A percentile compares a stretch with the other conserved stretches of the same genome.
Evolutionary conservation across 495 filamentous ascomycete species (phyloP).

Genomic region (Ramalina peruviana): DNA sequence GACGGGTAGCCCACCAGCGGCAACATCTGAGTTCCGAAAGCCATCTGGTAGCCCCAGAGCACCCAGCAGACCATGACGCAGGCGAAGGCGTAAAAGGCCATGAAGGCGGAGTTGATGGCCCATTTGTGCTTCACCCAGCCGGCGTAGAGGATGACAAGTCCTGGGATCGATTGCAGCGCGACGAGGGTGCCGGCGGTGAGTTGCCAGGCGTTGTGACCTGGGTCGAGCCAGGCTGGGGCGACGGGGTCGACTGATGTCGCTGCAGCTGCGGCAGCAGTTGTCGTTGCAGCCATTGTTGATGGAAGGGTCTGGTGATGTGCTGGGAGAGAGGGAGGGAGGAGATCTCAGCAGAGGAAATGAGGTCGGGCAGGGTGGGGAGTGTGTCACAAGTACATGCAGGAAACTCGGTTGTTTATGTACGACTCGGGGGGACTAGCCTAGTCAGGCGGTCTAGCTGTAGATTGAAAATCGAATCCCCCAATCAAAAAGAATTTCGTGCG

Average conservation of each 20-base stretch:
- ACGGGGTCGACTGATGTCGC: slow-evolving; percentile 4
- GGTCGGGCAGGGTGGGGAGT: no score
- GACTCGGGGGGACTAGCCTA: no score
- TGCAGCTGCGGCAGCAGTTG: slow-evolving; percentile 3
- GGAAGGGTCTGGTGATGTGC: no score
- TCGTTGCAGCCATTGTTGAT: not conserved
- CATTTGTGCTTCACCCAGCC: slow-evolving; percentile 44
- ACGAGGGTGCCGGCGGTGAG: slow-evolving; percentile 40
- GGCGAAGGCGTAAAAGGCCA: slow-evolving; percentile 44
- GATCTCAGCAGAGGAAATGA: no score
- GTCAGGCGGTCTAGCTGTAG: no score
- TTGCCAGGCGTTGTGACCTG: slow-evolving; percentile 44
- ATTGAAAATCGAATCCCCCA: no score
- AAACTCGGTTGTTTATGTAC: no score
- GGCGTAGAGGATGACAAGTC: slow-evolving; percentile 41
- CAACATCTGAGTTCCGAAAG: slow-evolving; percentile 36
- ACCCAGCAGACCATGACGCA: slow-evolving; percentile 41
- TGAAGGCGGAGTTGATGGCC: slow-evolving; percentile 43
- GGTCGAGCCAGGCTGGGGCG: slow-evolving; percentile 30
- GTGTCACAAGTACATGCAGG: no score
- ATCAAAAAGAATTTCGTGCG: no score
- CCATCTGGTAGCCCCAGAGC: slow-evolving; percentile 41
- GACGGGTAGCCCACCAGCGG: slow-evolving; percentile 38
- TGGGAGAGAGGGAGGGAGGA: no score
- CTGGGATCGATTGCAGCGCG: slow-evolving; percentile 37